Percentiles rank a stretch among this genome's conserved stretches.
Conservation (phyloP, 768 basidiomycete species). For the Mycena galopus region DNA sequence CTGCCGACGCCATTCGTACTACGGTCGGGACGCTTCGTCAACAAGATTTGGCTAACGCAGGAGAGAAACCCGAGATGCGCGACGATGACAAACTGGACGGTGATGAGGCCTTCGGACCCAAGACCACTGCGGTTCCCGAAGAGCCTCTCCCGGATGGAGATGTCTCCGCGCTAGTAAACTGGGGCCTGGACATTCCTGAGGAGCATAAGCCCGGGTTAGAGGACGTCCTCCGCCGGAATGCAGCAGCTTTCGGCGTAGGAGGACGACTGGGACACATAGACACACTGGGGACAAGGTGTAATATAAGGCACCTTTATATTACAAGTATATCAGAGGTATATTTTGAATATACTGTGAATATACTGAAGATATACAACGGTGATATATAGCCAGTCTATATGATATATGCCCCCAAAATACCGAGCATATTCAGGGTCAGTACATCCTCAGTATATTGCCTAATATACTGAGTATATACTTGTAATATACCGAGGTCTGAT, state of each 20-base stretch:
- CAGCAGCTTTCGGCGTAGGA: background rate
- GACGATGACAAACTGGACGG: slow-evolving; percentile 25
- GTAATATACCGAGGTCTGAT: too few species aligned
- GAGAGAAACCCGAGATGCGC: too few species aligned
- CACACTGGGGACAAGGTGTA: too few species aligned
- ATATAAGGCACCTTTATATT: too few species aligned
- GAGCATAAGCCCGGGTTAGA: background rate
- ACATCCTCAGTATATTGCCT: too few species aligned
- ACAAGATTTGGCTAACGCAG: background rate
- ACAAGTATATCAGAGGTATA: too few species aligned
- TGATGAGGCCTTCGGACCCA: background rate
- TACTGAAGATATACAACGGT: too few species aligned
- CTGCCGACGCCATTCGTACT: background rate
- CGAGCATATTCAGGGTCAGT: too few species aligned
- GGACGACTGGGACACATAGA: background rate
- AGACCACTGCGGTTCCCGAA: background rate
- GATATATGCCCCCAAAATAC: too few species aligned
- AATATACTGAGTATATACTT: too few species aligned
- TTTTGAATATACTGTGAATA: too few species aligned
- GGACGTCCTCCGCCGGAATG: background rate
- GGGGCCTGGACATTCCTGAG: background rate
- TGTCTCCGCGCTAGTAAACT: background rate
- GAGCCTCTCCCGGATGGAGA: background rate
- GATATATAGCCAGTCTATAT: too few species aligned
- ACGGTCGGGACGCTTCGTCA: background rate